These are phyloP conservation scores for Pistacia atlantica DNA, from an alignment of 345 rosid species.

Conservation along the genomic window DNA sequence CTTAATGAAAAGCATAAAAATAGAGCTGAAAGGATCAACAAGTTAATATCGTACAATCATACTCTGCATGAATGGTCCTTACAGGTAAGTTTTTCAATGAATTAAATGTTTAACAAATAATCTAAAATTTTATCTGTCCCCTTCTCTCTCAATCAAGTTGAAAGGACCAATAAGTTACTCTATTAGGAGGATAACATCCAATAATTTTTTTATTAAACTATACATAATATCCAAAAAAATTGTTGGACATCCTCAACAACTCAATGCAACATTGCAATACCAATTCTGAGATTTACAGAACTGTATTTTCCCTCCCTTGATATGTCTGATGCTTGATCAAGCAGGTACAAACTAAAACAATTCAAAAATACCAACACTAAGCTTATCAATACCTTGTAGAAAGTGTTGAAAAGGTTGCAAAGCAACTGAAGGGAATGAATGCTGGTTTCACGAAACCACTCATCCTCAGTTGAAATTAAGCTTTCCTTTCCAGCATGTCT, in stretches of 20 bases:
- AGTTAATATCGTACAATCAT: background rate
- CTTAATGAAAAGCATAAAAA: slow-evolving; percentile 3
- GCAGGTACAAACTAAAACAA: background rate
- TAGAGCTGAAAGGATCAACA: background rate
- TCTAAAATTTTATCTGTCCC: background rate
- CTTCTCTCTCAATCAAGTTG: slow-evolving; percentile 4
- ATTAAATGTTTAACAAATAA: no score
- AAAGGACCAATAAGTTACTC: no score
- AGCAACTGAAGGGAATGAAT: slow-evolving; percentile 85
- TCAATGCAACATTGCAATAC: background rate
- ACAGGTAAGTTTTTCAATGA: no score
- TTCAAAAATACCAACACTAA: background rate
- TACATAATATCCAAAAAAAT: background rate
- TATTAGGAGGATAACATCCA: background rate
- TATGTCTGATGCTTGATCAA: background rate
- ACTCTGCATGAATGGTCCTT: background rate
- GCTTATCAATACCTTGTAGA: slow-evolving; percentile 53
- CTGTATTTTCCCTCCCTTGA: background rate
- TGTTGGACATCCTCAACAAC: no score
- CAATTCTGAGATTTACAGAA: background rate
- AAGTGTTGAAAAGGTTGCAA: slow-evolving; percentile 91
- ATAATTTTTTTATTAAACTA: background rate
- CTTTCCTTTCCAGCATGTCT: slow-evolving; percentile 87
- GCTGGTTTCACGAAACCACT: slow-evolving; percentile 90
- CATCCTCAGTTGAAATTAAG: slow-evolving; percentile 63